A percentile compares a stretch with the other conserved stretches of the same genome.
Conservation (phyloP, 768 basidiomycete species). For the Leucocoprinus leucothites region DNA sequence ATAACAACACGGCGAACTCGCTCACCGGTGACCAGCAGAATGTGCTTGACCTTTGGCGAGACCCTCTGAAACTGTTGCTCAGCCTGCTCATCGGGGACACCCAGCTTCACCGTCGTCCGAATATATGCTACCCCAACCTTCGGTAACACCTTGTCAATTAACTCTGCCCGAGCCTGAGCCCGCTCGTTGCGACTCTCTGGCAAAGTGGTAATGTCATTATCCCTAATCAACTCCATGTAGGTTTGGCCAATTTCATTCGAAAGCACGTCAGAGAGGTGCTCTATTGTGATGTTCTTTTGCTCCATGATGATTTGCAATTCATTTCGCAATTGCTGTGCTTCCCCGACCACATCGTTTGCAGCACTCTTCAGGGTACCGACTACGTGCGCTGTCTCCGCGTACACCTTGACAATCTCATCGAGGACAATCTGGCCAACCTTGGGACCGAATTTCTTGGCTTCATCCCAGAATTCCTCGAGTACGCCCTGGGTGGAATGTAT, state of each 20-base stretch:
- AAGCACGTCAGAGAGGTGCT: not conserved
- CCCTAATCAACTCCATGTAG: not conserved
- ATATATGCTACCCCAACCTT: not conserved
- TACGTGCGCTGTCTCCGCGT: not conserved
- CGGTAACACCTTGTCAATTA: not conserved
- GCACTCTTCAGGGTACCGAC: not conserved
- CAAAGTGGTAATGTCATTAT: not conserved
- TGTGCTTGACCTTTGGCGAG: not conserved
- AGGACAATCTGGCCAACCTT: not conserved
- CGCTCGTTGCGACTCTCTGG: not conserved
- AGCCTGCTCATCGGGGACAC: not conserved
- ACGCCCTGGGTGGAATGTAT: not conserved
- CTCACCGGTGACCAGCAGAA: not conserved
- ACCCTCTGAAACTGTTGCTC: not conserved
- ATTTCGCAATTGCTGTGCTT: not conserved
- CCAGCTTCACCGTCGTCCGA: not conserved
- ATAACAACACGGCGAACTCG: not conserved
- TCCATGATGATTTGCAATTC: not conserved
- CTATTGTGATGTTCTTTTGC: not conserved
- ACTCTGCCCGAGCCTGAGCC: not conserved
- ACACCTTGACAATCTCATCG: not conserved
- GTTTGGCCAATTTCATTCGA: not conserved
- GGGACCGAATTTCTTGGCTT: not conserved
- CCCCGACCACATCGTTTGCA: not conserved
- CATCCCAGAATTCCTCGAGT: not conserved